Base-by-base conservation (phyloP, 208 protist genomes). In the Trypanosomatidae sp. region DNA sequence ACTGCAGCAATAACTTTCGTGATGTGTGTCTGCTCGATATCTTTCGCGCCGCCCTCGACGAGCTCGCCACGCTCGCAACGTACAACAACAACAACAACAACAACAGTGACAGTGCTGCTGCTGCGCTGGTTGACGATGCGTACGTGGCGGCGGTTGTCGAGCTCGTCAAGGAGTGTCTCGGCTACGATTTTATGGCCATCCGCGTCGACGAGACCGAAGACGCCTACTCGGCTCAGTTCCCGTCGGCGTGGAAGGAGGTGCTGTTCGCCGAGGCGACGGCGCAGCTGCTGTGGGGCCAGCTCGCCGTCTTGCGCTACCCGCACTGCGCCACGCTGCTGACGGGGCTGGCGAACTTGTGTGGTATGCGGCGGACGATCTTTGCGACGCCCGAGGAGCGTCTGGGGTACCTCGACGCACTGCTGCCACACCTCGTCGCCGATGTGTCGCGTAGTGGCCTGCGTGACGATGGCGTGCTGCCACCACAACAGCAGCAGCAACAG, bases 161-260 rank as follows among this genome's bases (percentile, higher is more conserved):
- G 24, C 60, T 88, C 16, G 67, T 80, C 33, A 62, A 75, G 46
- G 61, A 66, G 56, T 64, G 64, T 37, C 54, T 92, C 10, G 71
- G 44, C 0, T 92, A 61, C 60, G 83, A 92, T 56, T 92, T 92
- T 48, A 81, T 86, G 60, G 78, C 78, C 1, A 82, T 92, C 52
- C 69, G 73, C 24, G 71, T 82, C 3, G 79, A 88, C 60, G 76
- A 88, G 40, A 88, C 83, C 4, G 79, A 92, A 39, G 79, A 88
- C 35, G 61, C 70, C 15, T 48, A 73, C 0, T 79, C 79, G n/a
- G 37, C 68, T 21, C 79, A 88, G 53, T 82, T 80, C 44, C 79
- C 79, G 16, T 56, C 64, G n/a, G 43, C 66, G 18, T 88, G 79
- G 79, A 67, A 74, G 39, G 61, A 62, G 15, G 38, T 61, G 24